These are phyloP conservation scores for Ganoderma meredithae DNA, from an alignment of 1,284 basidiomycete genomes.

Conservation along the genomic window DNA sequence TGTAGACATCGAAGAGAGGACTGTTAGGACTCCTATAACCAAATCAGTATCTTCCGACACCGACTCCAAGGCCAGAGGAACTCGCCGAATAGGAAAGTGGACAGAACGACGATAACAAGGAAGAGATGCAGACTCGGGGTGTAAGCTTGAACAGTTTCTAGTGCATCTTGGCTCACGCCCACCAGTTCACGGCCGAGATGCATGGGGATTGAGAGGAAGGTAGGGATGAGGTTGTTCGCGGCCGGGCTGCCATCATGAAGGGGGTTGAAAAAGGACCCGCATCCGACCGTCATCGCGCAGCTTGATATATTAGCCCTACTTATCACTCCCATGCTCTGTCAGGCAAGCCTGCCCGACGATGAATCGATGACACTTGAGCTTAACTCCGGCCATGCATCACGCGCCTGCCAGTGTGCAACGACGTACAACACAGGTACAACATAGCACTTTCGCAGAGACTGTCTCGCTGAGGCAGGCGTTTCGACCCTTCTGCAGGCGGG, in stretches of 20 bases:
- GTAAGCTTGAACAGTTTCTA: not conserved
- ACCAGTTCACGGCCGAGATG: not conserved
- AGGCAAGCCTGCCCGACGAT: not conserved
- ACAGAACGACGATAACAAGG: not conserved
- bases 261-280: not conserved
- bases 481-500: not conserved
- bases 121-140: not conserved
- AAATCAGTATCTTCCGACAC: not conserved
- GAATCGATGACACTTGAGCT: too few relatives aligned
- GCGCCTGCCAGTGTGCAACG: not conserved
- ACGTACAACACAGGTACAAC: not conserved
- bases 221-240: not conserved
- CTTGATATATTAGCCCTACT: not conserved
- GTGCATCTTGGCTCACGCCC: not conserved
- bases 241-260: not conserved
- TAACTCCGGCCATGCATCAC: not conserved
- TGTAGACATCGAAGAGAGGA: not conserved
- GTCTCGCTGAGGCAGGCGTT: not conserved
- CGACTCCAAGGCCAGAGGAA: not conserved
- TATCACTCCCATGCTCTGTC: not conserved
- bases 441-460: not conserved
- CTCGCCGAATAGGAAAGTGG: not conserved
- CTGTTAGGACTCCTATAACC: not conserved
- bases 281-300: not conserved
- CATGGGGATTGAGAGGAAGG: not conserved